phyloP scores from a whole-genome alignment of 192 early-diverging fungal genomes.

The Ambispora gerdemannii region DNA sequence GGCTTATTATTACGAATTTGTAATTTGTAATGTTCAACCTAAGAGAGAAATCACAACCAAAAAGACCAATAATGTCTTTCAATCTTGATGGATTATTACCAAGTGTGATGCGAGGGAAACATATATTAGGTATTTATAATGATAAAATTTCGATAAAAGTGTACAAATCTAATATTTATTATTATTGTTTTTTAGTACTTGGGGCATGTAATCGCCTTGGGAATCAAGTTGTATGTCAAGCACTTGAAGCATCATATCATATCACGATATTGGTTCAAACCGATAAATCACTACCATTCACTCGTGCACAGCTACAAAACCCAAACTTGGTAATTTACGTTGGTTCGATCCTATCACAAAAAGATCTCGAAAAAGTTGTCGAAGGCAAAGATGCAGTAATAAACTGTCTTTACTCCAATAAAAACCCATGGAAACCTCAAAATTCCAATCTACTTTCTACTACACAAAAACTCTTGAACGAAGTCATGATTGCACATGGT shows the following conservation, averaged over 20 bases:
- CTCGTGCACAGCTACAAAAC: constrained; percentile 34
- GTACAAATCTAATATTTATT: neutral
- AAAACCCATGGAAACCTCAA: neutral
- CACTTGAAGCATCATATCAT: constrained; percentile 37
- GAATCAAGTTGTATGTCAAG: constrained; percentile 39
- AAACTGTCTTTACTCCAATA: constrained; percentile 39
- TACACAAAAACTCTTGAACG: neutral
- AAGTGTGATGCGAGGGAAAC: neutral
- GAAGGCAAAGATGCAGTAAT: constrained; percentile 44
- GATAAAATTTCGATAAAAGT: neutral
- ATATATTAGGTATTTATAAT: constrained; percentile 18
- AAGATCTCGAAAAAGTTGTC: constrained; percentile 38
- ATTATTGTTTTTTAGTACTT: constrained; percentile 32
- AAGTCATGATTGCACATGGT: constrained; percentile 18
- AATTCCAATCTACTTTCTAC: neutral
- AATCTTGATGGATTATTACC: neutral
- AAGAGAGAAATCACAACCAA: too few species aligned
- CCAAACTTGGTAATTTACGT: constrained; percentile 39
- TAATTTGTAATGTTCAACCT: too few species aligned
- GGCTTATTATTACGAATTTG: too few species aligned
- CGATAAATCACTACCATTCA: constrained; percentile 32
- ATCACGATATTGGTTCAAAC: constrained; percentile 40
- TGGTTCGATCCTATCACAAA: constrained; percentile 35
- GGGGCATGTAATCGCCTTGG: constrained; percentile 40
- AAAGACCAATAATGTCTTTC: neutral